Conservation (phyloP, 768 basidiomycete species). For the Trametes gibbosa region DNA sequence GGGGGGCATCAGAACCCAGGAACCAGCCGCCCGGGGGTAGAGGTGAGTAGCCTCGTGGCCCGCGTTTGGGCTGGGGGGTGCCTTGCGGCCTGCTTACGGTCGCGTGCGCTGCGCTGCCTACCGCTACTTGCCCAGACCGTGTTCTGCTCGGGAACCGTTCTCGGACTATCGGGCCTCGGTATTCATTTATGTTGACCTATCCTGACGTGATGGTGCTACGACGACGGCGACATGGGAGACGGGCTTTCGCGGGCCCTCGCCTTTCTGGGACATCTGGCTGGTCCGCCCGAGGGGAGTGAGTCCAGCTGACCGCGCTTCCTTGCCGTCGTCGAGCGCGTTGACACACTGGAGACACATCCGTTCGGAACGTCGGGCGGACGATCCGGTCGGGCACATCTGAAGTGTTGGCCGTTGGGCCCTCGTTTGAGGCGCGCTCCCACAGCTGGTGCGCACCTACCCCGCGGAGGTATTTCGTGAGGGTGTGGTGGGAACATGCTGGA, state of each 20-base stretch:
- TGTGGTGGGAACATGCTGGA: constrained; percentile 8
- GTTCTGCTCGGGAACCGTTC: neutral
- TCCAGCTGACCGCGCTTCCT: constrained; percentile 1
- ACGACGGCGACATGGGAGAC: constrained; percentile 4
- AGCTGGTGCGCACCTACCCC: neutral
- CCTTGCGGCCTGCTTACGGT: neutral
- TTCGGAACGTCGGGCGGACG: constrained; percentile 5
- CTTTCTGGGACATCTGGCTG: constrained; percentile 1
- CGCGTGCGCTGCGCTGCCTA: neutral
- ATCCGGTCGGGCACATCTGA: constrained; percentile 2
- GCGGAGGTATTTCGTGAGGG: neutral
- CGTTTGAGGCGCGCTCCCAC: constrained; percentile 5
- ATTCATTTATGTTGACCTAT: neutral
- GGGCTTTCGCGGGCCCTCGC: neutral
- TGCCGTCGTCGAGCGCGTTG: neutral
- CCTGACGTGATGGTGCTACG: constrained; percentile 11
- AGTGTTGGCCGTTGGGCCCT: neutral
- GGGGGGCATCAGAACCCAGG: no score
- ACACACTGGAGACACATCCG: constrained; percentile 10
- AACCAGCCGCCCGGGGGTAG: neutral
- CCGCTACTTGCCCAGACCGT: neutral
- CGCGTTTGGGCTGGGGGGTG: neutral
- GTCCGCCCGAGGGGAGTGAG: neutral
- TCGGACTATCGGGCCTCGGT: constrained; percentile 7
- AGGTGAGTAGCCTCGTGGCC: constrained; percentile 14